Evolutionary conservation across 2,329 filamentous ascomycete species (phyloP).

Genomic region (Chaetomiaceae sp.): DNA sequence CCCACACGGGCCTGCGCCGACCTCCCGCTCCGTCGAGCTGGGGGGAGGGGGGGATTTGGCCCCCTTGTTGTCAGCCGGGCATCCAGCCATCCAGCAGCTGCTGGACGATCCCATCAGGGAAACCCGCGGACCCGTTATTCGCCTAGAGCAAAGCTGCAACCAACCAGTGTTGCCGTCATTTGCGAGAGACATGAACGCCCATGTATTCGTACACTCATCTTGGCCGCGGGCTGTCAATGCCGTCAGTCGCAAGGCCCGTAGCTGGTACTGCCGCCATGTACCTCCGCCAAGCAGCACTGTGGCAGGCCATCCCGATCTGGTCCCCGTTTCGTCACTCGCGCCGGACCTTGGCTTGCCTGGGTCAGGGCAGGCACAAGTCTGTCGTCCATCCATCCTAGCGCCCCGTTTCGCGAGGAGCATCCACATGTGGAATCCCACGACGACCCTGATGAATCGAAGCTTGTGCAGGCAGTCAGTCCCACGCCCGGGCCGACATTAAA

Average conservation of each 20-base stretch:
- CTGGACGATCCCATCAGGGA: slow-evolving; percentile 22
- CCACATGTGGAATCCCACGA: slow-evolving; percentile 23
- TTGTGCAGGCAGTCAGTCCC: slow-evolving; percentile 16
- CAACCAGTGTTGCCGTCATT: slow-evolving; percentile 18
- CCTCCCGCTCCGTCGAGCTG: slow-evolving; percentile 16
- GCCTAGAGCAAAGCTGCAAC: slow-evolving; percentile 17
- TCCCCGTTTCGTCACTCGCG: slow-evolving; percentile 25
- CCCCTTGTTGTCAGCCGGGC: slow-evolving; percentile 9
- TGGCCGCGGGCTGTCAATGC: background rate
- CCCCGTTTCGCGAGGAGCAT: slow-evolving; percentile 22
- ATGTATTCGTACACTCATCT: slow-evolving; percentile 14
- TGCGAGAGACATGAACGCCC: background rate
- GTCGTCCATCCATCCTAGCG: slow-evolving; percentile 19
- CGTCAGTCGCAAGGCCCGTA: background rate
- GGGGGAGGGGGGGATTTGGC: too few relatives aligned
- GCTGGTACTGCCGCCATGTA: slow-evolving; percentile 18
- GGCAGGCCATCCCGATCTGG: slow-evolving; percentile 22
- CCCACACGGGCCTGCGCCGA: slow-evolving; percentile 11
- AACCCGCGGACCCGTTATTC: slow-evolving; percentile 26
- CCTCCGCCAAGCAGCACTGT: slow-evolving; percentile 16
- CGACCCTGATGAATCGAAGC: slow-evolving; percentile 17
- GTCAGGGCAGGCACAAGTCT: slow-evolving; percentile 14
- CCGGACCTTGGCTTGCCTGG: slow-evolving; percentile 12
- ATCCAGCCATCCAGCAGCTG: background rate
- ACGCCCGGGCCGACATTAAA: slow-evolving; percentile 27